These are phyloP conservation scores for Aspergillus fumigatiaffinis DNA, from an alignment of 2,329 filamentous ascomycete species.

Conservation along the genomic window DNA sequence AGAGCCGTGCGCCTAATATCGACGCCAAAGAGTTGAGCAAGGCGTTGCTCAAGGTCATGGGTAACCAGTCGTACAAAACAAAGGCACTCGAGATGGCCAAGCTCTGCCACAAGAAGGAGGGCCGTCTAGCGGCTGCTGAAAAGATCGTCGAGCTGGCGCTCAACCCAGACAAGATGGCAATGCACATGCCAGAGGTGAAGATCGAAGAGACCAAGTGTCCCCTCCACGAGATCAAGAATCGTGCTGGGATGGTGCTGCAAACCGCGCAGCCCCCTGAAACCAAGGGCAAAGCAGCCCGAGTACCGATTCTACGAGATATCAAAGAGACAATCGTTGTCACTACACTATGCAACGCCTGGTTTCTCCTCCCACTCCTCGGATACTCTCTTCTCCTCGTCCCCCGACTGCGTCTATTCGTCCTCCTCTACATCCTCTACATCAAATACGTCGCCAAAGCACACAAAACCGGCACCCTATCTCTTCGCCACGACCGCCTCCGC, in stretches of 20 bases:
- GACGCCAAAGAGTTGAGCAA: conserved; percentile 23
- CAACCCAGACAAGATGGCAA: conserved; percentile 15
- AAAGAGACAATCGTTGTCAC: conserved; percentile 12
- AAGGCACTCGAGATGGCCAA: conserved; percentile 14
- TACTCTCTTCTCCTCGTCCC: conserved; percentile 80
- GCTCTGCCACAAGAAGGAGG: conserved; percentile 19
- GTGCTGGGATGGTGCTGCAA: conserved; percentile 7
- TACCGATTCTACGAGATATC: conserved; percentile 6
- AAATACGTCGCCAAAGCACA: conserved; percentile 64
- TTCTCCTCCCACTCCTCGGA: conserved; percentile 62
- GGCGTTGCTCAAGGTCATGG: conserved; percentile 22
- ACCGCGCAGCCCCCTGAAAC: conserved; percentile 2
- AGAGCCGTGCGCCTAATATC: conserved; percentile 30
- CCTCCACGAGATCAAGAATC: conserved; percentile 12
- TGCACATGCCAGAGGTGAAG: conserved; percentile 13
- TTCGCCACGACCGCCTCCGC: conserved; percentile 69
- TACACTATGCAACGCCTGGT: conserved; percentile 17
- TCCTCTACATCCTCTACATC: conserved; percentile 71
- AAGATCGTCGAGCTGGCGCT: conserved; percentile 18
- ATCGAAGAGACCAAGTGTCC: conserved; percentile 4
- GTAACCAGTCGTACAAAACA: conserved; percentile 14
- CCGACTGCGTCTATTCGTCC: conserved; percentile 66
- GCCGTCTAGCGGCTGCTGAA: conserved; percentile 15
- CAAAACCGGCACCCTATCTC: conserved; percentile 63
- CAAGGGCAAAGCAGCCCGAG: neutral